Evolutionary conservation across 352 stramenopile genomes (phyloP).

Genomic region (Phytophthora citrophthora): DNA sequence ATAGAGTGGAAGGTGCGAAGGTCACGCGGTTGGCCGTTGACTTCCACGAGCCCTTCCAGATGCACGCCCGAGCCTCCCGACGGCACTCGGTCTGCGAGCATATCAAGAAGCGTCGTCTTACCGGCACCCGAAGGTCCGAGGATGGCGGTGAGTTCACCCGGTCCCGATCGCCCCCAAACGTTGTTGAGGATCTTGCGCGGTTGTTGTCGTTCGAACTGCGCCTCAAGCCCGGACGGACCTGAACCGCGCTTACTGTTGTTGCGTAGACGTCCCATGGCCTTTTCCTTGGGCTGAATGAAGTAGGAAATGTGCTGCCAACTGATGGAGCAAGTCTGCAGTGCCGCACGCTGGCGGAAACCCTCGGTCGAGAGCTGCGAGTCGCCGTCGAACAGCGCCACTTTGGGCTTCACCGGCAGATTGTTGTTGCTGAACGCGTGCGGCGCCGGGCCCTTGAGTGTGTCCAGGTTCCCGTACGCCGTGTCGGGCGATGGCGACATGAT

Average conservation of each 20-base stretch:
- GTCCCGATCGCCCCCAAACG: slow-evolving; percentile 63
- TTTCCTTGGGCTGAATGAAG: slow-evolving; percentile 49
- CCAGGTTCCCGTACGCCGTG: slow-evolving; percentile 31
- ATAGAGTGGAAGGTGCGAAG: slow-evolving; percentile 57
- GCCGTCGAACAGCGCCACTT: slow-evolving; percentile 39
- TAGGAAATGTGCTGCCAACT: slow-evolving; percentile 77
- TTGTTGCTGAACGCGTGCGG: slow-evolving; percentile 36
- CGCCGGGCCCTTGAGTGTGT: slow-evolving; percentile 25
- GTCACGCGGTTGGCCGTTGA: slow-evolving; percentile 62
- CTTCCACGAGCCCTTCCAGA: slow-evolving; percentile 57
- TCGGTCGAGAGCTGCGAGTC: slow-evolving; percentile 41
- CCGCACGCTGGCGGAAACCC: slow-evolving; percentile 36
- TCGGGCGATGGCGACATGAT: slow-evolving; percentile 37
- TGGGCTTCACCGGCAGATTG: slow-evolving; percentile 35
- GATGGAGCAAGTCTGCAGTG: slow-evolving; percentile 53
- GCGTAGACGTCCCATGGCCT: slow-evolving; percentile 15
- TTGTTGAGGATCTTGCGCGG: slow-evolving; percentile 70
- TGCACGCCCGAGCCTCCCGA: slow-evolving; percentile 37
- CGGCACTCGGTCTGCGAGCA: slow-evolving; percentile 60
- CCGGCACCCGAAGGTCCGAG: slow-evolving; percentile 71
- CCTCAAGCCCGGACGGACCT: slow-evolving; percentile 29
- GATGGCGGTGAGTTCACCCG: slow-evolving; percentile 74
- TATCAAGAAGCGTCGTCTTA: slow-evolving; percentile 76
- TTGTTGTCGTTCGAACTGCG: slow-evolving; percentile 42
- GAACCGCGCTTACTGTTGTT: slow-evolving; percentile 36